Evolutionary conservation across 2,329 filamentous ascomycete genomes (phyloP).

Genomic region (Aspergillus brasiliensis): DNA sequence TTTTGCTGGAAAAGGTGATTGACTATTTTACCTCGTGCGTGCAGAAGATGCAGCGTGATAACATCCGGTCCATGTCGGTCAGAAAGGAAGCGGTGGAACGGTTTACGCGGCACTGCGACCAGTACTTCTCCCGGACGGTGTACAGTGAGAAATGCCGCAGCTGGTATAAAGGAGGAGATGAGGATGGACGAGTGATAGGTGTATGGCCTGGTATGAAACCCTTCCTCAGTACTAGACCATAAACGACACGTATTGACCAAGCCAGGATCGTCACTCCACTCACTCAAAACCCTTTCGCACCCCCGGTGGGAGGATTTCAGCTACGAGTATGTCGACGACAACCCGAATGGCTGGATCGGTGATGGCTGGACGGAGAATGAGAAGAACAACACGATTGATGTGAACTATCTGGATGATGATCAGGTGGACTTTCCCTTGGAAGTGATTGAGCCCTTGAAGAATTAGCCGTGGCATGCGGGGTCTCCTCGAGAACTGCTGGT

Average conservation of each 20-base stretch:
- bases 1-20: slow-evolving; percentile 35
- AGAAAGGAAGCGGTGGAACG: slow-evolving; percentile 29
- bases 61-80: slow-evolving; percentile 34
- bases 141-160: slow-evolving; percentile 39
- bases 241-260: slow-evolving; percentile 1
- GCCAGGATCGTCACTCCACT: slow-evolving; percentile 40
- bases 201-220: slow-evolving; percentile 37
- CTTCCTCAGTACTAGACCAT: not conserved
- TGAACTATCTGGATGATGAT: slow-evolving; percentile 41
- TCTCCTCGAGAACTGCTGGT: too few relatives aligned
- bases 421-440: slow-evolving; percentile 35
- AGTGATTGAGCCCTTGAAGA: slow-evolving; percentile 4
- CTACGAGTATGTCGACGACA: slow-evolving; percentile 40
- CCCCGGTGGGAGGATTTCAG: slow-evolving; percentile 45
- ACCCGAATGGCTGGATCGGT: slow-evolving; percentile 35
- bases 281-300: slow-evolving; percentile 36
- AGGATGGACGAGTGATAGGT: slow-evolving; percentile 34
- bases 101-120: slow-evolving; percentile 36
- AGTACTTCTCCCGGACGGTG: slow-evolving; percentile 39
- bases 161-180: slow-evolving; percentile 42
- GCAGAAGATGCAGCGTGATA: slow-evolving; percentile 39
- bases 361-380: slow-evolving; percentile 40
- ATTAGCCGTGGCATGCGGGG: not conserved
- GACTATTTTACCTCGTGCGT: slow-evolving; percentile 40
- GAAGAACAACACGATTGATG: slow-evolving; percentile 32